Conservation (phyloP, 768 basidiomycete genomes). For the Tricholoma saponaceum region DNA sequence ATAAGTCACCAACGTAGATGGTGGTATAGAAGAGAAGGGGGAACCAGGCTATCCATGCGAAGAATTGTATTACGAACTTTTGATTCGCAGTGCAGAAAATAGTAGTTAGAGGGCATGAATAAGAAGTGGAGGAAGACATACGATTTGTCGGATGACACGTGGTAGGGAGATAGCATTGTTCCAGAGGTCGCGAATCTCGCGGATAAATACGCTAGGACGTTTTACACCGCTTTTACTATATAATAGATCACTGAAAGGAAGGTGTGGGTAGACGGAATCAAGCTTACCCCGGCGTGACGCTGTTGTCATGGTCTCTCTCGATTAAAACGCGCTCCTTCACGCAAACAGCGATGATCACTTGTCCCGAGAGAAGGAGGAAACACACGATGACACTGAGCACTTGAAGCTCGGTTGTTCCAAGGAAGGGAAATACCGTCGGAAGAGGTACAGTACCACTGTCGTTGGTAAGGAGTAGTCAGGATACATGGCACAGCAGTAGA, state of each 20-base stretch:
- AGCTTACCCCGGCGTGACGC: slow-evolving; percentile 5
- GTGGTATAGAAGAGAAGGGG: slow-evolving; percentile 87
- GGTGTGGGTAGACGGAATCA: too few species aligned
- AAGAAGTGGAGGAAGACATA: slow-evolving; percentile 33
- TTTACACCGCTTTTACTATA: slow-evolving; percentile 16
- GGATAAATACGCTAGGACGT: slow-evolving; percentile 25
- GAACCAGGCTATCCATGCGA: slow-evolving; percentile 90
- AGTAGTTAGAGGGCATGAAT: background rate
- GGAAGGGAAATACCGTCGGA: slow-evolving; percentile 60
- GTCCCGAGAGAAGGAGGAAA: slow-evolving; percentile 60
- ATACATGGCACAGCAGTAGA: background rate
- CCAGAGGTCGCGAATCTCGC: slow-evolving; percentile 67
- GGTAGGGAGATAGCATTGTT: slow-evolving; percentile 67
- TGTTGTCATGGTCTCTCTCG: slow-evolving; percentile 8
- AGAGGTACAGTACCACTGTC: slow-evolving; percentile 81
- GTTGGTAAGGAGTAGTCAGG: background rate
- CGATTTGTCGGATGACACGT: slow-evolving; percentile 72
- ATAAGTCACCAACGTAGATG: slow-evolving; percentile 83
- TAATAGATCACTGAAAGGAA: background rate
- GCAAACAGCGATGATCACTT: slow-evolving; percentile 52
- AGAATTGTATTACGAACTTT: slow-evolving; percentile 78
- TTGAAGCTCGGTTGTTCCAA: slow-evolving; percentile 79
- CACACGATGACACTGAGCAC: slow-evolving; percentile 76
- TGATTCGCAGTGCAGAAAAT: background rate
- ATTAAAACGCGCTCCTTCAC: slow-evolving; percentile 78